These are phyloP conservation scores for Myxozyma udenii DNA, from an alignment of 805 yeast species.

Conservation along the genomic window DNA sequence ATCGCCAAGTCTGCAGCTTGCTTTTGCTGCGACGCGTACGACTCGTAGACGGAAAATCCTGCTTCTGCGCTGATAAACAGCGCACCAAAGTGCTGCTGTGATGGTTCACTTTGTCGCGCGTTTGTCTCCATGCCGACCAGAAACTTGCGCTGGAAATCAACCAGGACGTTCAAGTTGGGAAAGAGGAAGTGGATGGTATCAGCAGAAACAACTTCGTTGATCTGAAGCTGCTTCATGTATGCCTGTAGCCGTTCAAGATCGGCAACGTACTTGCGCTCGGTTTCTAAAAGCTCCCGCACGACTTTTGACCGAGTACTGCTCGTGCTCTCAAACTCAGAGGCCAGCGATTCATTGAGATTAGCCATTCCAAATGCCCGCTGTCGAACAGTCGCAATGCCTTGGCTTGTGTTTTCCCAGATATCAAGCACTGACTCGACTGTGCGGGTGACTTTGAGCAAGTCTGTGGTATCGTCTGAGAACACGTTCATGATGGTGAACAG, in stretches of 20 bases:
- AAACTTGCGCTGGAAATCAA: constrained; percentile 90
- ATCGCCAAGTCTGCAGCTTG: constrained; percentile 78
- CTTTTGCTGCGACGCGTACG: constrained; percentile 89
- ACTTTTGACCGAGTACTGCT: constrained; percentile 69
- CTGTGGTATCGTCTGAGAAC: constrained; percentile 76
- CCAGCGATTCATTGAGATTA: not conserved
- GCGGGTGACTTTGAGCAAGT: constrained; percentile 66
- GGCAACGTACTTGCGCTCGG: constrained; percentile 89
- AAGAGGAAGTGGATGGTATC: constrained; percentile 79
- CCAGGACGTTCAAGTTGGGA: constrained; percentile 77
- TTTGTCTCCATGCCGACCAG: constrained; percentile 87
- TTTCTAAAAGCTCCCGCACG: constrained; percentile 76
- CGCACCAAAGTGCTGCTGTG: constrained; percentile 83
- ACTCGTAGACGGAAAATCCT: constrained; percentile 79
- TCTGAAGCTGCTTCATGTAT: constrained; percentile 66
- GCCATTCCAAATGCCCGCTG: not conserved
- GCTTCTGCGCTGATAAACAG: constrained; percentile 80
- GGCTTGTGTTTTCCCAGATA: constrained; percentile 34
- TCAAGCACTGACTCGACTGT: constrained; percentile 68
- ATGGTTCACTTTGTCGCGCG: constrained; percentile 60
- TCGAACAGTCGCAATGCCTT: not conserved
- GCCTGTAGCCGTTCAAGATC: constrained; percentile 70
- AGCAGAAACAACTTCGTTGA: constrained; percentile 64
- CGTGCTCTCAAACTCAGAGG: constrained; percentile 17
- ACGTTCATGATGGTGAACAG: constrained; percentile 88